Evolutionary conservation across 1,284 basidiomycete genomes (phyloP), one percentile per base, ranked within the genome.

Genomic region (Moesziomyces sp.): DNA sequence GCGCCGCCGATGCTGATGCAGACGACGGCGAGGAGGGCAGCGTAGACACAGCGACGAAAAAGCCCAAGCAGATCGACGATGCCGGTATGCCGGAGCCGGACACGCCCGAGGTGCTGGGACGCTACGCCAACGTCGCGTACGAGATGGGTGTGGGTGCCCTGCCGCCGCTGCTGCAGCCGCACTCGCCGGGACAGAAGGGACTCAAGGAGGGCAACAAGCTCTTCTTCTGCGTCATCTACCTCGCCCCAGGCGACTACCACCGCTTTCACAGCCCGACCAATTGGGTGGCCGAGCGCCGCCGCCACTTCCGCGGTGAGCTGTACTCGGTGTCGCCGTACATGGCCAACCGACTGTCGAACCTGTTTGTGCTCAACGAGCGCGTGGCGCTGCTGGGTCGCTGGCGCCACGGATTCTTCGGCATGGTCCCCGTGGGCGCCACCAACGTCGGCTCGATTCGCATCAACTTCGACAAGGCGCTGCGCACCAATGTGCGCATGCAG

Each of bases 201-300:
- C 47, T 80, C 33, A 63, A 71, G 18, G 76, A 79, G n/a, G 92
- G 91, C 14, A 91, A 96, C 83, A 89, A 90, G 50, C 89, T 98
- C 42, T 96, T 90, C 86, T 99, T 98, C 85, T 87, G 91, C 47
- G 96, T 99, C 79, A 91, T 99, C 75, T 99, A 99, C 86, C 91
- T 99, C 57, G 96, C 96, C 1, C 96, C 96, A 0, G 97, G 97
- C 1, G 97, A 99, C 85, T 99, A 99, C 85, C 96, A 99, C 83
- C 90, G 94, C 42, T 99, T 97, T 89, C 96, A 99, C 86, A 92
- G 91, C 68, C 95, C 97, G 0, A 90, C 93, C 3, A 91, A 92
- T 5, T 98, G 96, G 97, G 94, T 99, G 8, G 97, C 97, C 23
- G 95, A 99, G 87, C 91, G 93, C 78, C 87, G 96, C 58, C 87